Evolutionary conservation across 1,284 basidiomycete species (phyloP).

Genomic region (Puccinia polysora): DNA sequence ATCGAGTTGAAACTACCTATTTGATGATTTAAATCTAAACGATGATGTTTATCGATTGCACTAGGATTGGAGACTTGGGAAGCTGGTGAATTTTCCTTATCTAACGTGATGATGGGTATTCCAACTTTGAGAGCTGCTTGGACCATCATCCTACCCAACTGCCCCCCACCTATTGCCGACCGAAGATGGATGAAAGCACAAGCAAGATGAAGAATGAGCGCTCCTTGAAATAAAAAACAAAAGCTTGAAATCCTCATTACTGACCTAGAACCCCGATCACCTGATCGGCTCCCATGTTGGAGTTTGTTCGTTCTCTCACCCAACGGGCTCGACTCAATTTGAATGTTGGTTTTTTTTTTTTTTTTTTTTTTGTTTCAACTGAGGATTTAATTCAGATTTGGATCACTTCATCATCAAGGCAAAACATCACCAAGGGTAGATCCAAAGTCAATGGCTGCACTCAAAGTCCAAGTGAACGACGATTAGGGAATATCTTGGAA

Average conservation of each 20-base stretch:
- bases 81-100: slow-evolving; percentile 75
- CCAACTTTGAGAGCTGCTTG: slow-evolving; percentile 84
- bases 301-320: too few relatives aligned
- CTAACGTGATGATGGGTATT: slow-evolving; percentile 80
- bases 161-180: slow-evolving; percentile 98
- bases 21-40: slow-evolving; percentile 60
- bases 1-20: slow-evolving; percentile 85
- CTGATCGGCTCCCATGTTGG: not conserved
- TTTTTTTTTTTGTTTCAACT: too few relatives aligned
- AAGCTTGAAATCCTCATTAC: not conserved
- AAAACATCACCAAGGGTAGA: too few relatives aligned
- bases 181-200: too few relatives aligned
- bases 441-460: too few relatives aligned
- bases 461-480: too few relatives aligned
- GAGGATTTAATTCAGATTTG: too few relatives aligned
- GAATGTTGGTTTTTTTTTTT: too few relatives aligned
- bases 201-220: not conserved
- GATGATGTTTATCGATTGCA: slow-evolving; percentile 45
- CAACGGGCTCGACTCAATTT: too few relatives aligned
- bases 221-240: not conserved
- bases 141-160: slow-evolving; percentile 95
- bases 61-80: slow-evolving; percentile 70
- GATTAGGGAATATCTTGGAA: too few relatives aligned
- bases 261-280: slow-evolving; percentile 9
- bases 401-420: too few relatives aligned